A percentile compares a stretch with the other conserved stretches of the same genome.
phyloP scores from a whole-genome alignment of 129 eudicot genomes.

The Artemisia tridentata region DNA sequence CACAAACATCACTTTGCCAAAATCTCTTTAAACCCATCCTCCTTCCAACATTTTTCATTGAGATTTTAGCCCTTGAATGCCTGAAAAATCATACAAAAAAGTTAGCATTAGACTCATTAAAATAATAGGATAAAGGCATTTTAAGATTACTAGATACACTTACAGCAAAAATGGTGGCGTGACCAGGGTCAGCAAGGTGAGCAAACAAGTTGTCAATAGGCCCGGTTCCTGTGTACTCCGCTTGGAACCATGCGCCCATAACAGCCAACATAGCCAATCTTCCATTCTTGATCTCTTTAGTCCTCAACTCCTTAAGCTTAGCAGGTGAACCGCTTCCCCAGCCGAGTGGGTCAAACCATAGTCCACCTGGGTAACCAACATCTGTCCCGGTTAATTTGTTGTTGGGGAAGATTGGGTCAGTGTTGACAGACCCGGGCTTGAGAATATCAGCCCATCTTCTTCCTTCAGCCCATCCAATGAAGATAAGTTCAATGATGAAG shows the following conservation, averaged over 20 bases:
- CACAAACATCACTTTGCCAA: slow-evolving; percentile 43
- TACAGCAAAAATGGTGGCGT: slow-evolving; percentile 96
- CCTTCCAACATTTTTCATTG: slow-evolving; percentile 36
- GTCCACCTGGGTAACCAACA: slow-evolving; percentile 99
- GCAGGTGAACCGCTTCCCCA: slow-evolving; percentile 84
- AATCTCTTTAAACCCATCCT: slow-evolving; percentile 24
- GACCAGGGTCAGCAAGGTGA: slow-evolving; percentile 99
- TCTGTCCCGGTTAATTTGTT: slow-evolving; percentile 99
- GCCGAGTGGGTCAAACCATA: slow-evolving; percentile 99
- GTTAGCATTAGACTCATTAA: background rate
- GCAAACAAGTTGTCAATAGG: slow-evolving; percentile 98
- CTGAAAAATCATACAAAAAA: slow-evolving; percentile 35
- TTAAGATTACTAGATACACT: slow-evolving; percentile 25
- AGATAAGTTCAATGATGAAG: slow-evolving; percentile 70
- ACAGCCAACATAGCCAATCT: slow-evolving; percentile 98
- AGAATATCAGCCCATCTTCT: slow-evolving; percentile 98
- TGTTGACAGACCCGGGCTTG: slow-evolving; percentile 93
- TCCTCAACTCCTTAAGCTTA: slow-evolving; percentile 87
- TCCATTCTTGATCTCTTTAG: slow-evolving; percentile 98
- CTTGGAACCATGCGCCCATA: slow-evolving; percentile 99
- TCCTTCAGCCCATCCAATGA: slow-evolving; percentile 99
- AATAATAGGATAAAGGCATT: background rate
- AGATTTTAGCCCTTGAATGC: slow-evolving; percentile 57
- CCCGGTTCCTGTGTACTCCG: slow-evolving; percentile 90
- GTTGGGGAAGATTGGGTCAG: slow-evolving; percentile 99